Base-by-base conservation (phyloP, 176 grass and related monocot species). In the Ensete ventricosum region DNA sequence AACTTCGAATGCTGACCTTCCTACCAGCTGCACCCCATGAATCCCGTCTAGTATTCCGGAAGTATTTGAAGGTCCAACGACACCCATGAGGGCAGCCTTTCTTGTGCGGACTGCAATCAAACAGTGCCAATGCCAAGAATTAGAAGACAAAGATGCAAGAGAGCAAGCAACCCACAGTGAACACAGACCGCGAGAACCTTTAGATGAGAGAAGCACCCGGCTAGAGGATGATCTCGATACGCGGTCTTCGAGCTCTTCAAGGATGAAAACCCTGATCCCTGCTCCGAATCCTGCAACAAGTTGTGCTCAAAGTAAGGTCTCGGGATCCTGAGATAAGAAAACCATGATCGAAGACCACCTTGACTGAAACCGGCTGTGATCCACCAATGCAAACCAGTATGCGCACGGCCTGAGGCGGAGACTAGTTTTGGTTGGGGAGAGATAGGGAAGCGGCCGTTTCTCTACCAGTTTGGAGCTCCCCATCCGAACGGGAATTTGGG, bases 21-120 rank as follows among this genome's bases (percentile, higher is more conserved):
- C 81, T 2, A 68, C 27, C 79, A 91, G 62, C 52, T 85, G 85
- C 72, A 91, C 84, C 48, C 86, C 71, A 34, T 86, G 85, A 60
- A 98, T 86, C 27, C 78, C 84, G 50, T 89, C 88, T 19, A 93
- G 71, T 75, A 78, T 66, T 73, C 82, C 58, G 20, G 85, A 71
- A 70, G 79, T 76, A 54, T 71, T 86, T 81, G 54, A 62, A 50
- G 83, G 60, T 76, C 79, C 69, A 73, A 74, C 50, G 23, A 76
- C 54, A 51, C 84, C 80, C 95, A 93, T 98, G 14, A 73, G 7
- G 12, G 19, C 9, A 19, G 51, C 19, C 51, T 23, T 13, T 52
- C 49, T 51, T 17, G 11, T 23, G 8, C 1, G 1, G 13, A 50
- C 29, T 51, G n/a, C 68, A 71, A 71, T 51, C 16, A 22, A 71